A percentile compares a stretch with the other conserved stretches of the same genome.
Evolutionary conservation across 1,139 yeast species (phyloP).

Genomic region (Kurtzmaniella quercitrusa): DNA sequence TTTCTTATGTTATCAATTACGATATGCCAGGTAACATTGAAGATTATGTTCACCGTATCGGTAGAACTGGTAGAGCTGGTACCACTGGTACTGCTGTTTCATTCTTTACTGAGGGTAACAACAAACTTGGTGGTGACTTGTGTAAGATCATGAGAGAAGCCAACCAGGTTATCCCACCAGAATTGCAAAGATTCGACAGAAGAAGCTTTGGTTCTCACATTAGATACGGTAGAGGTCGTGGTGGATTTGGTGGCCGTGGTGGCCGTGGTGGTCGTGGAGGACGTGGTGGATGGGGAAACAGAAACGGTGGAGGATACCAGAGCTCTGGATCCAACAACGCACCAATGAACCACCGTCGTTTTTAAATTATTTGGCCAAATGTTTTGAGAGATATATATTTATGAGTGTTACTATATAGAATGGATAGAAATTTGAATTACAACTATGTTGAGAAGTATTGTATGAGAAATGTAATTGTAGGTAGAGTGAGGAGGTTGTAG

Average conservation of each 20-base stretch:
- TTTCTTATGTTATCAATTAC: conserved; percentile 85
- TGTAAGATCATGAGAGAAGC: conserved; percentile 93
- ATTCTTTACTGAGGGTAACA: conserved; percentile 83
- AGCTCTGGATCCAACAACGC: conserved; percentile 27
- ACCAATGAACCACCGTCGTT: conserved; percentile 30
- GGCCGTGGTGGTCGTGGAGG: conserved; percentile 32
- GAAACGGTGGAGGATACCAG: conserved; percentile 21
- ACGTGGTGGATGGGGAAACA: conserved; percentile 24
- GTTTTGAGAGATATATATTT: neutral
- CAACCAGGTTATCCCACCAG: conserved; percentile 78
- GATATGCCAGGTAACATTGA: conserved; percentile 98
- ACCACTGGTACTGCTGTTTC: conserved; percentile 93
- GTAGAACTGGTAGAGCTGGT: conserved; percentile 99
- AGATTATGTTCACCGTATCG: conserved; percentile 93
- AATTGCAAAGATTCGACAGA: conserved; percentile 53
- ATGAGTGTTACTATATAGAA: neutral
- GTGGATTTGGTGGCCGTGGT: conserved; percentile 55
- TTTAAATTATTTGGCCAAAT: conserved; percentile 11
- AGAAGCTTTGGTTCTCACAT: conserved; percentile 51
- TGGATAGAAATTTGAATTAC: neutral
- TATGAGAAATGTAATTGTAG: too few species aligned
- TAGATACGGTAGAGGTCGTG: conserved; percentile 51
- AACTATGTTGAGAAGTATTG: neutral
- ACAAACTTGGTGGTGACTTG: conserved; percentile 86
- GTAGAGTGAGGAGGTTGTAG: too few species aligned